A percentile compares a stretch with the other conserved stretches of the same genome.
Conservation (phyloP, 495 filamentous ascomycete genomes). For the Talaromyces liani region DNA sequence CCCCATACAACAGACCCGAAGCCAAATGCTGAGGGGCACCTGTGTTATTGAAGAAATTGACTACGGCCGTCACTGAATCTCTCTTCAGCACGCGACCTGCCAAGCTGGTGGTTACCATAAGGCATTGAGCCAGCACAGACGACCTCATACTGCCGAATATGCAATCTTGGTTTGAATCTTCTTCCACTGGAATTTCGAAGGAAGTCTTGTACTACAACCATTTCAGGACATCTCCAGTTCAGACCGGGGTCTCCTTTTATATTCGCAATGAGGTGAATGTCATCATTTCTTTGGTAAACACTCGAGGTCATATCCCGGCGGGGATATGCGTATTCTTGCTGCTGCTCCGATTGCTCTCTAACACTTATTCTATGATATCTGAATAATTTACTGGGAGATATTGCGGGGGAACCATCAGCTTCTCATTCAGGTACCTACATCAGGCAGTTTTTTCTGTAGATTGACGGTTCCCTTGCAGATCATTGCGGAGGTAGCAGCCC, state of each 20-base stretch:
- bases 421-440: neutral
- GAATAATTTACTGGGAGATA: neutral
- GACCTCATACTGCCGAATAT: neutral
- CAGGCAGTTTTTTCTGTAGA: neutral
- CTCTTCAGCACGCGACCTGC: neutral
- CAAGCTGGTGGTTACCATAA: neutral
- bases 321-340: neutral
- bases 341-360: neutral
- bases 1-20: constrained; percentile 19
- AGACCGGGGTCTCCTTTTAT: neutral
- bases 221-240: neutral
- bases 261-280: neutral
- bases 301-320: neutral
- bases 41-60: neutral
- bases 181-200: neutral
- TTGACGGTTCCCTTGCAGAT: neutral
- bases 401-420: neutral
- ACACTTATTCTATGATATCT: neutral
- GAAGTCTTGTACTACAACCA: neutral
- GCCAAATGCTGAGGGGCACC: constrained; percentile 6
- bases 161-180: neutral
- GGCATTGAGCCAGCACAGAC: neutral
- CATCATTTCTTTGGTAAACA: neutral
- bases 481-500: neutral
- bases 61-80: neutral